Conservation (phyloP, 2,329 filamentous ascomycete genomes). For the Colletotrichum neosansevieriae region DNA sequence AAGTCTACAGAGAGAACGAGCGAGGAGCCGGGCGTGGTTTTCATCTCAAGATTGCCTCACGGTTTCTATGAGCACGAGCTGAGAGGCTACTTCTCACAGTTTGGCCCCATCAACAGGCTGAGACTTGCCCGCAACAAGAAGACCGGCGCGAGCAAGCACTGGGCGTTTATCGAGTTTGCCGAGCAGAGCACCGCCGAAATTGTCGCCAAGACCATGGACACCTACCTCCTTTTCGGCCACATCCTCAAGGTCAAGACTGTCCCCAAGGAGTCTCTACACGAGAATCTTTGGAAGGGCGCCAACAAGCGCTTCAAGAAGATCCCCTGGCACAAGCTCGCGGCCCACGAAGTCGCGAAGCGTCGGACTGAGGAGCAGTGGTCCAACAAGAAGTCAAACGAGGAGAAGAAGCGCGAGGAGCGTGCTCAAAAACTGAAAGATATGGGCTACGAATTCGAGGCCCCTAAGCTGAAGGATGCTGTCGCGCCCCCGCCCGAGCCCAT, state of each 20-base stretch:
- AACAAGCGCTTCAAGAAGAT: slow-evolving; percentile 87
- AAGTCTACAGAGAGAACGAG: slow-evolving; percentile 48
- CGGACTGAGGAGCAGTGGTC: slow-evolving; percentile 83
- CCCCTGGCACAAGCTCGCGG: slow-evolving; percentile 83
- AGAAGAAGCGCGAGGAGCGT: slow-evolving; percentile 75
- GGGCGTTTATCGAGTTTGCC: slow-evolving; percentile 92
- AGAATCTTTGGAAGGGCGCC: slow-evolving; percentile 88
- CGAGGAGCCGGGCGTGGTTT: slow-evolving; percentile 81
- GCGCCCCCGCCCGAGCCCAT: slow-evolving; percentile 52
- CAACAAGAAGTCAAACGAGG: slow-evolving; percentile 79
- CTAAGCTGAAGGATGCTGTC: slow-evolving; percentile 72
- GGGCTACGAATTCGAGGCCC: slow-evolving; percentile 86
- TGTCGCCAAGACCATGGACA: slow-evolving; percentile 96
- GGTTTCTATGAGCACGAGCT: slow-evolving; percentile 98
- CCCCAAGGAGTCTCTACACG: slow-evolving; percentile 80
- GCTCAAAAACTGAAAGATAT: slow-evolving; percentile 81
- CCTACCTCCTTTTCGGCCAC: slow-evolving; percentile 95
- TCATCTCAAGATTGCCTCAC: slow-evolving; percentile 90
- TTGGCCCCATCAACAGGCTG: slow-evolving; percentile 82
- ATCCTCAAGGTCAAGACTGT: slow-evolving; percentile 89
- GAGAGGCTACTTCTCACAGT: slow-evolving; percentile 92
- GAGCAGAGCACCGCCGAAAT: slow-evolving; percentile 85
- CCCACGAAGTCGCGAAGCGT: slow-evolving; percentile 78
- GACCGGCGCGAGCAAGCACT: slow-evolving; percentile 93
- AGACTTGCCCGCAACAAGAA: slow-evolving; percentile 86